Conservation (phyloP, 306 rosid species). For the Cyclanthera cordifolia region DNA sequence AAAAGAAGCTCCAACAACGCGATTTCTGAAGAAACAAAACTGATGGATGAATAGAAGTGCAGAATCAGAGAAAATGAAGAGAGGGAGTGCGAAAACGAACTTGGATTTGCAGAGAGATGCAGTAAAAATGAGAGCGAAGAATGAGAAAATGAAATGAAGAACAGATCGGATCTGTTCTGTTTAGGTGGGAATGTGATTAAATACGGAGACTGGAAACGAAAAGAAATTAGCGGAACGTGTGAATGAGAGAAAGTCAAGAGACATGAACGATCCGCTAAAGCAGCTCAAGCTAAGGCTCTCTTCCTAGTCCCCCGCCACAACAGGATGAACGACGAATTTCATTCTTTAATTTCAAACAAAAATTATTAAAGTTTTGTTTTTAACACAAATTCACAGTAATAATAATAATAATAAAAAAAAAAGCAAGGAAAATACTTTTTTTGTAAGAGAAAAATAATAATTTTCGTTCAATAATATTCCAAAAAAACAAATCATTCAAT, state of each 20-base stretch:
- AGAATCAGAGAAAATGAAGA: not conserved
- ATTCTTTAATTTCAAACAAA: too few species aligned
- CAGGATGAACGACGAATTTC: not conserved
- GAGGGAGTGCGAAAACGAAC: not conserved
- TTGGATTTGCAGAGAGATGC: not conserved
- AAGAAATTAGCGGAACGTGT: not conserved
- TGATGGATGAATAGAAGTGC: not conserved
- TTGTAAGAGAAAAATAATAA: too few species aligned
- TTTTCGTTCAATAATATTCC: too few species aligned
- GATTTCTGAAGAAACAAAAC: not conserved
- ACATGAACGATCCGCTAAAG: conserved; percentile 9
- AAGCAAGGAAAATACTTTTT: too few species aligned
- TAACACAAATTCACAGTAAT: too few species aligned
- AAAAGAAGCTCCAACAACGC: not conserved
- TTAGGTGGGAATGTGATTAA: not conserved
- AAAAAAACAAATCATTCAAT: too few species aligned
- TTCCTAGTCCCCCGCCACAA: not conserved
- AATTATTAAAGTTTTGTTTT: too few species aligned
- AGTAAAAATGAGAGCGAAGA: not conserved
- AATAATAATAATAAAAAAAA: too few species aligned
- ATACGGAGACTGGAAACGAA: not conserved
- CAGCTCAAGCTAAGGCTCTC: not conserved
- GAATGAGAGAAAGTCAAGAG: conserved; percentile 7
- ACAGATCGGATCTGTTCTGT: not conserved
- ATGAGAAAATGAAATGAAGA: not conserved